Evolutionary conservation across 139 green algal genomes (phyloP).

Genomic region (Edaphochlamys debaryana): DNA sequence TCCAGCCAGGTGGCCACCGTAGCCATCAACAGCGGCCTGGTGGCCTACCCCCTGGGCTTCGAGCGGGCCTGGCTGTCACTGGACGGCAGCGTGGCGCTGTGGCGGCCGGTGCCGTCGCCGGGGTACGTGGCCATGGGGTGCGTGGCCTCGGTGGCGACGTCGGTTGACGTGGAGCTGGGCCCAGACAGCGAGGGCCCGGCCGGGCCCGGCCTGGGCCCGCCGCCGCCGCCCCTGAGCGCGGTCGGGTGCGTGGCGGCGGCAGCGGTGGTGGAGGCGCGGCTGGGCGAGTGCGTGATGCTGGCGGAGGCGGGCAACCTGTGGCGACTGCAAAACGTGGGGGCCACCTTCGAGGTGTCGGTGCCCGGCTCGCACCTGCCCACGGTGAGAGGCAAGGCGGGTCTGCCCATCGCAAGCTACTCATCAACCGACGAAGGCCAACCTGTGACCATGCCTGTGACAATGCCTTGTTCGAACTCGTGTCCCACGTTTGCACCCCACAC

Average conservation of each 20-base stretch:
- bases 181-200: not conserved
- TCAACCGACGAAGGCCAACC: too few species aligned
- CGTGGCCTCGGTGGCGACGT: conserved; percentile 54
- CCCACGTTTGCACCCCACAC: too few species aligned
- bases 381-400: too few species aligned
- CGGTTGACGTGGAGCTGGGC: not conserved
- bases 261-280: conserved; percentile 62
- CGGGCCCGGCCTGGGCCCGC: too few species aligned
- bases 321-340: conserved; percentile 73
- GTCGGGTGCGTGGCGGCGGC: conserved; percentile 60
- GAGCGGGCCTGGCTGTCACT: conserved; percentile 53
- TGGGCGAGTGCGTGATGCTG: conserved; percentile 71
- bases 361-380: too few species aligned
- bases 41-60: conserved; percentile 73
- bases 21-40: conserved; percentile 83
- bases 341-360: conserved; percentile 70
- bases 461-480: too few species aligned
- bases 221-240: conserved; percentile 46
- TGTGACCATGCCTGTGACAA: too few species aligned
- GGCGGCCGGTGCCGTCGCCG: conserved; percentile 71
- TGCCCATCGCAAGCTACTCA: too few species aligned
- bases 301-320: conserved; percentile 64
- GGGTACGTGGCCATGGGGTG: conserved; percentile 83
- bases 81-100: conserved; percentile 62
- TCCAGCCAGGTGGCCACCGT: conserved; percentile 76